Percentiles rank a stretch among this genome's conserved stretches.
phyloP scores from a whole-genome alignment of 1,139 yeast genomes.

The Suhomyces bokatorum region DNA sequence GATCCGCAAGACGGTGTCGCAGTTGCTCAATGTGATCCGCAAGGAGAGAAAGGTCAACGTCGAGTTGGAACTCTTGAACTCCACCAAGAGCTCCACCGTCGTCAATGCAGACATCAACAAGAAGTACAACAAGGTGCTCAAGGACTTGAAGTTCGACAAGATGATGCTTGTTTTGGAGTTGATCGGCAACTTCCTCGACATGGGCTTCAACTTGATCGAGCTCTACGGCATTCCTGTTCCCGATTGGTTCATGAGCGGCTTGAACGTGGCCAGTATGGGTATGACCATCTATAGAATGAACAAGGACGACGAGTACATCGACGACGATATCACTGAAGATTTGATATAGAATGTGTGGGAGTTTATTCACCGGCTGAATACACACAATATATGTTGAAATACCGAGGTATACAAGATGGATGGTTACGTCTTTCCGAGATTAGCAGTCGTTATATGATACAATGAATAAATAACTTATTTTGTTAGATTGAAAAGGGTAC shows the following conservation, averaged over 20 bases:
- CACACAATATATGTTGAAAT: background rate
- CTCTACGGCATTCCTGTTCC: constrained; percentile 40
- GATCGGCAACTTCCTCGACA: constrained; percentile 46
- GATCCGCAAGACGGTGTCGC: constrained; percentile 45
- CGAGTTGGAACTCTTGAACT: constrained; percentile 37
- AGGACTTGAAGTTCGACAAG: constrained; percentile 47
- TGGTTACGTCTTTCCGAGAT: too few species aligned
- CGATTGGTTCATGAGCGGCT: constrained; percentile 44
- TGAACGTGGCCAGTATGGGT: constrained; percentile 48
- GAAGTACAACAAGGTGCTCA: constrained; percentile 43
- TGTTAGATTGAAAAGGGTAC: too few species aligned
- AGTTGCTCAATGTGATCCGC: constrained; percentile 41
- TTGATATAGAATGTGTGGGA: constrained; percentile 25
- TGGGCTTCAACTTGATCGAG: constrained; percentile 45
- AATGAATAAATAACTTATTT: too few species aligned
- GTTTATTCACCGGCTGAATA: background rate
- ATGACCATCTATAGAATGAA: constrained; percentile 55
- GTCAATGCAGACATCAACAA: constrained; percentile 32
- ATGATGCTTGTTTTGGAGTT: constrained; percentile 46
- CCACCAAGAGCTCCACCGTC: constrained; percentile 23
- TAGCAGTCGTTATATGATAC: too few species aligned
- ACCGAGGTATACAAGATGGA: too few species aligned
- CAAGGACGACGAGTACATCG: constrained; percentile 50
- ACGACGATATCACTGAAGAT: constrained; percentile 49
- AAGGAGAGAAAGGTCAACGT: constrained; percentile 41